Base-by-base conservation (phyloP, 2,329 filamentous ascomycete genomes). In the Septoria petroselini region DNA sequence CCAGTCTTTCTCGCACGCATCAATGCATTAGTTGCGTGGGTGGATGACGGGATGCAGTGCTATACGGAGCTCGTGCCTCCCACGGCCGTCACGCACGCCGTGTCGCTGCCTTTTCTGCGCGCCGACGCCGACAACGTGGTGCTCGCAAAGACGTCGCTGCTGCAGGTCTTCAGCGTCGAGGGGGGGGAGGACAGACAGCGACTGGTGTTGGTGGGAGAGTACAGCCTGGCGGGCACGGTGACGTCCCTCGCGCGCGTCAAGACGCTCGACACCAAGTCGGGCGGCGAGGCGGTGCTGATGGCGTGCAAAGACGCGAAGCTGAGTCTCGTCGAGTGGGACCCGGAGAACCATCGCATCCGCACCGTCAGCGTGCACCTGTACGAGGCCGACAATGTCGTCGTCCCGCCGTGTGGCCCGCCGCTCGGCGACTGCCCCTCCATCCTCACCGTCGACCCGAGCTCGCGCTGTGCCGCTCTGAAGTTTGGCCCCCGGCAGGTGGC, bases 341-440 rank as follows among this genome's bases (percentile, higher is more conserved):
- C 88, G 7, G 82, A 86, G 66, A 83, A 82, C 59, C 79, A 87
- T 69, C 81, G 81, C 43, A 83, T 97, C 61, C 84, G 85, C 61
- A 97, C 91, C 45, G 82, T 93, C 56, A 97, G 91, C 43, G 91
- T 98, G 63, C 93, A 98, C 73, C 97, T 91, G 76, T 98, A 97
- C 72, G 93, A 98, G 70, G 88, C 93, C 68, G 91, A 96, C 65
- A 91, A 95, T 66, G 58, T 66, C 25, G 50, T 61, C 17, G 53
- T 48, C 4, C 63, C 62, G 55, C 91, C 91, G 0, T 96, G 90
- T 85, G 83, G 86, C 42, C 79, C 85, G 44, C 80, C 85, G 48
- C 73, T 94, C 63, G 82, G 81, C 66, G 81, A 86, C 55, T 89
- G 85, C 66, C 79, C 83, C 69, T 95, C 86, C 68, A 86, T 87